These are phyloP conservation scores for Pseudogymnoascus sp. DNA, from an alignment of 2,329 filamentous ascomycete species.

Conservation along the genomic window DNA sequence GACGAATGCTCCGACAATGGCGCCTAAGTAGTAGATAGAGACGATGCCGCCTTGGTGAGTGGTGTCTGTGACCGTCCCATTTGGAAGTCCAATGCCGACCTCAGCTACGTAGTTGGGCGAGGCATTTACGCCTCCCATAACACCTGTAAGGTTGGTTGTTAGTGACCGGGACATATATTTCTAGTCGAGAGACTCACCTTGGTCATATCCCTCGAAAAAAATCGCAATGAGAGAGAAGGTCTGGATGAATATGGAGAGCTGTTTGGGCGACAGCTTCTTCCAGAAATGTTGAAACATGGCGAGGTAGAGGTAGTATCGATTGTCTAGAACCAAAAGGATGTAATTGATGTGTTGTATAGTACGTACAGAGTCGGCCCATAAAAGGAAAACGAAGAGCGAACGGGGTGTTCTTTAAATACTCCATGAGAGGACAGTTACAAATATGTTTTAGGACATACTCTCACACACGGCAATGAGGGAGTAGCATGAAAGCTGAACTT, in stretches of 20 bases:
- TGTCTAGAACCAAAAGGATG: constrained; percentile 21
- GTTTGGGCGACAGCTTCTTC: constrained; percentile 34
- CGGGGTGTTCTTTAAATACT: not conserved
- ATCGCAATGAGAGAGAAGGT: constrained; percentile 25
- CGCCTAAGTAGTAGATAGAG: constrained; percentile 26
- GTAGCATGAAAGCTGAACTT: not conserved
- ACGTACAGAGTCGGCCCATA: constrained; percentile 8
- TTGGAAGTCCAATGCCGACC: constrained; percentile 36
- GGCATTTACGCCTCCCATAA: constrained; percentile 43
- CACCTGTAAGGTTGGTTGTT: constrained; percentile 22
- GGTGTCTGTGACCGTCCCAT: constrained; percentile 21
- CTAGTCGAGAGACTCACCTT: constrained; percentile 24
- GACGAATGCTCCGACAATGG: constrained; percentile 24
- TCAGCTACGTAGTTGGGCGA: constrained; percentile 33
- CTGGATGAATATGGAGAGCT: constrained; percentile 34
- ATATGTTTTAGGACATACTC: not conserved
- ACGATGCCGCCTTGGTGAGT: constrained; percentile 26
- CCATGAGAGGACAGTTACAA: not conserved
- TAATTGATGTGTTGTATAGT: constrained; percentile 14
- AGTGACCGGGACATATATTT: not conserved
- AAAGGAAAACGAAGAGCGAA: not conserved
- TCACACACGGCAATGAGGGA: not conserved
- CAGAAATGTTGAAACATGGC: constrained; percentile 28
- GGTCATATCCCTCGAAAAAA: constrained; percentile 42
- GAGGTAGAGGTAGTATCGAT: constrained; percentile 24